Conservation (phyloP, 148 eudicot species). For the Polygonum aviculare region DNA sequence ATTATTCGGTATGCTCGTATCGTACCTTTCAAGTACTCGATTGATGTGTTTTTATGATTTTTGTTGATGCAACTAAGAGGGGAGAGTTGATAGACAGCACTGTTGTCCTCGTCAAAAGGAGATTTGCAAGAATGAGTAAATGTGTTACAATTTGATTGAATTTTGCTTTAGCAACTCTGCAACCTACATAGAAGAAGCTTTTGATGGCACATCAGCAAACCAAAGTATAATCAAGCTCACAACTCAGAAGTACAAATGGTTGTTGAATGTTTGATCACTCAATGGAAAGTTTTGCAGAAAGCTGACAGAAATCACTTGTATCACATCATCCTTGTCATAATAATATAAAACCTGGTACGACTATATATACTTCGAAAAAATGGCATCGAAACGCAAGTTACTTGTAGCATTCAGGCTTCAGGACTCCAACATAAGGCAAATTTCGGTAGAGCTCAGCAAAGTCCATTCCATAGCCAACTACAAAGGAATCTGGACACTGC, state of each 20-base stretch:
- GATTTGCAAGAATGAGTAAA: no score
- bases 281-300: background rate
- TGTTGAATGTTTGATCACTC: background rate
- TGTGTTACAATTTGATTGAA: no score
- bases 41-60: no score
- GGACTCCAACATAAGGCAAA: conserved; percentile 76
- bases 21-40: no score
- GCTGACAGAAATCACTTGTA: background rate
- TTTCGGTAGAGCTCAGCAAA: conserved; percentile 73
- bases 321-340: background rate
- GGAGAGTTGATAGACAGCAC: no score
- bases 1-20: no score
- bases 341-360: background rate
- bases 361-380: background rate
- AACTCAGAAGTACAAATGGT: background rate
- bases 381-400: background rate
- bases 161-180: no score
- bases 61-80: no score
- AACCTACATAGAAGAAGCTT: no score
- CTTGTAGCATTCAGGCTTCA: conserved; percentile 73
- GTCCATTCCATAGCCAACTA: conserved; percentile 90
- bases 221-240: background rate
- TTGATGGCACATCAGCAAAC: no score
- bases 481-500: conserved; percentile 79
- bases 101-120: no score